A percentile compares a stretch with the other conserved stretches of the same genome.
phyloP scores from a whole-genome alignment of 73 alveolate species.

The Tetrahymena borealis region DNA sequence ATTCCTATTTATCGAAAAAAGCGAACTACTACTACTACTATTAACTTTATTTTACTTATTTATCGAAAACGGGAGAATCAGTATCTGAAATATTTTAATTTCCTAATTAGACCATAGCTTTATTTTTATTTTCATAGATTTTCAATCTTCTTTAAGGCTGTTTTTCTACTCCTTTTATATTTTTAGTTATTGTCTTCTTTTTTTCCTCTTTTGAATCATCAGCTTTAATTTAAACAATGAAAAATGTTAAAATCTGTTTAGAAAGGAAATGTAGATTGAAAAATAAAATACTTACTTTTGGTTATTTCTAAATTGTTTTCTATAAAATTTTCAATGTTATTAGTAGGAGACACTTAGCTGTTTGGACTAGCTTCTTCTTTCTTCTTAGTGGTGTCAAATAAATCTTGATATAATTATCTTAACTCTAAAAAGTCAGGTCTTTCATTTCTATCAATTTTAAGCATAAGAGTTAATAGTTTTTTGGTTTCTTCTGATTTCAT shows the following conservation, averaged over 20 bases:
- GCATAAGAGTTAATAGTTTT: not conserved
- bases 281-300: not conserved
- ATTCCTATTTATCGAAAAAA: too few relatives aligned
- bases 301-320: not conserved
- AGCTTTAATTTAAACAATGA: not conserved
- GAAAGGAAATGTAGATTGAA: not conserved
- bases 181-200: not conserved
- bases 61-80: too few relatives aligned
- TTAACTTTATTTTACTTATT: too few relatives aligned
- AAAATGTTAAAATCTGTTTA: too few relatives aligned
- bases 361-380: not conserved
- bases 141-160: too few relatives aligned
- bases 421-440: not conserved
- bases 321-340: not conserved
- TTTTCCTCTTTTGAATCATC: not conserved
- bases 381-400: not conserved
- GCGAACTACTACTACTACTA: too few relatives aligned
- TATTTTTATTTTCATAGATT: too few relatives aligned
- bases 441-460: not conserved
- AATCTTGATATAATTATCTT: not conserved
- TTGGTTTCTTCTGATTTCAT: not conserved
- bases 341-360: not conserved
- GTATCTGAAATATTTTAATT: too few relatives aligned
- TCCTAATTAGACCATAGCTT: too few relatives aligned
- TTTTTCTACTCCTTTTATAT: not conserved